Evolutionary conservation across 495 filamentous ascomycete species (phyloP).

Genomic region (Aspergillus leporis): DNA sequence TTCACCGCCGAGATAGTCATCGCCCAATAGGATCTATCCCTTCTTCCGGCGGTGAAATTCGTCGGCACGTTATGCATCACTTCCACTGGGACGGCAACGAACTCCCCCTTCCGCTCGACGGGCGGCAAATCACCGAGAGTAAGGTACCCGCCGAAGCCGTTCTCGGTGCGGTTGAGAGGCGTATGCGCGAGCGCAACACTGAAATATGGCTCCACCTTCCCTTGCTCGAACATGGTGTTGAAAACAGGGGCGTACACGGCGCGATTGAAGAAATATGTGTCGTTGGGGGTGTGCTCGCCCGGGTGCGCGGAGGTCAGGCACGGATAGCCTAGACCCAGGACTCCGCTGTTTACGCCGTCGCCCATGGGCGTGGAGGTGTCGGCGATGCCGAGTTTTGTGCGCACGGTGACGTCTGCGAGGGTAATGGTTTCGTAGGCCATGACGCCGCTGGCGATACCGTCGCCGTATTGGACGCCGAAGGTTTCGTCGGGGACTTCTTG

Average conservation of each 20-base stretch:
- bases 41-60: constrained; percentile 15
- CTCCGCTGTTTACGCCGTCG: constrained; percentile 46
- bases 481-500: constrained; percentile 42
- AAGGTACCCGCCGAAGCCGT: constrained; percentile 28
- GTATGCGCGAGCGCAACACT: constrained; percentile 36
- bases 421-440: constrained; percentile 59
- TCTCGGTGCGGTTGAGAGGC: constrained; percentile 12
- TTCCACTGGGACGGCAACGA: constrained; percentile 25
- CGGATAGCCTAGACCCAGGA: constrained; percentile 65
- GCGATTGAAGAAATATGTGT: constrained; percentile 28
- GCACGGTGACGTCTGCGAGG: constrained; percentile 55
- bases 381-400: constrained; percentile 54
- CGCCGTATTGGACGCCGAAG: constrained; percentile 61
- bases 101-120: constrained; percentile 20
- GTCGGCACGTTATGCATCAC: constrained; percentile 20
- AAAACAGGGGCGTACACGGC: constrained; percentile 57
- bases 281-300: constrained; percentile 29
- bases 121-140: constrained; percentile 29
- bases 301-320: constrained; percentile 38
- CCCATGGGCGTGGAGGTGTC: constrained; percentile 49
- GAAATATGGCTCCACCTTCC: constrained; percentile 56
- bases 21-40: constrained; percentile 27
- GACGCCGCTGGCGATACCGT: constrained; percentile 54
- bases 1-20: constrained; percentile 19
- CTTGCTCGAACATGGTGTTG: constrained; percentile 54